Evolutionary conservation across 441 rosid species (phyloP).

Genomic region (Populus tomentosa): DNA sequence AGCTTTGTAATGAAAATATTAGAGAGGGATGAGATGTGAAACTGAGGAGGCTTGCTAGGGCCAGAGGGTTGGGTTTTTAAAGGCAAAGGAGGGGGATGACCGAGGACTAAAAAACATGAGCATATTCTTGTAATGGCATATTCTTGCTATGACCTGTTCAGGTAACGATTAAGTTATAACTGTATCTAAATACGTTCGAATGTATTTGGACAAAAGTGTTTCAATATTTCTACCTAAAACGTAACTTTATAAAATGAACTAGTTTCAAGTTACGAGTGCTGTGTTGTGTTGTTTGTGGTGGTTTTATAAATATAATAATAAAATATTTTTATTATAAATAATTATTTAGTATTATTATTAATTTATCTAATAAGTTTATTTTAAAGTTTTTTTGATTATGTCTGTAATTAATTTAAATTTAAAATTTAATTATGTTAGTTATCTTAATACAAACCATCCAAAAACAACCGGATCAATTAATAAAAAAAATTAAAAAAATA

Average conservation of each 20-base stretch:
- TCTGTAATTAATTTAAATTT: too few species aligned
- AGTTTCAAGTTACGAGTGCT: background rate
- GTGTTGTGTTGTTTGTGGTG: too few species aligned
- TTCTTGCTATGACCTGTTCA: background rate
- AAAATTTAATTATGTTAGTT: too few species aligned
- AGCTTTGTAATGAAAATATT: background rate
- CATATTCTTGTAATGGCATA: background rate
- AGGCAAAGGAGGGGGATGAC: background rate
- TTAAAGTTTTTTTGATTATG: too few species aligned
- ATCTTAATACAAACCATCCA: rapidly evolving
- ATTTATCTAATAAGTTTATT: too few species aligned
- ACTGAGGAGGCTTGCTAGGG: background rate
- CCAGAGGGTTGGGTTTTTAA: constrained; percentile 24
- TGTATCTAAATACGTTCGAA: background rate
- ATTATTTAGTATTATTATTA: too few species aligned
- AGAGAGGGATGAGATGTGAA: background rate
- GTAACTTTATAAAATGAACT: background rate
- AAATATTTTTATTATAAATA: too few species aligned
- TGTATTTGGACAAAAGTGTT: background rate
- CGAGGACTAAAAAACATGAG: background rate
- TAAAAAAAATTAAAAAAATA: too few species aligned
- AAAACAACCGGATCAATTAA: too few species aligned
- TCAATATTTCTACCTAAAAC: background rate
- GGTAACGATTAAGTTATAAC: background rate
- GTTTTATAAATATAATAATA: too few species aligned